A percentile compares a stretch with the other conserved stretches of the same genome.
These are phyloP conservation scores for Chlorella sorokiniana DNA, from an alignment of 139 green algal genomes.

Conservation along the genomic window DNA sequence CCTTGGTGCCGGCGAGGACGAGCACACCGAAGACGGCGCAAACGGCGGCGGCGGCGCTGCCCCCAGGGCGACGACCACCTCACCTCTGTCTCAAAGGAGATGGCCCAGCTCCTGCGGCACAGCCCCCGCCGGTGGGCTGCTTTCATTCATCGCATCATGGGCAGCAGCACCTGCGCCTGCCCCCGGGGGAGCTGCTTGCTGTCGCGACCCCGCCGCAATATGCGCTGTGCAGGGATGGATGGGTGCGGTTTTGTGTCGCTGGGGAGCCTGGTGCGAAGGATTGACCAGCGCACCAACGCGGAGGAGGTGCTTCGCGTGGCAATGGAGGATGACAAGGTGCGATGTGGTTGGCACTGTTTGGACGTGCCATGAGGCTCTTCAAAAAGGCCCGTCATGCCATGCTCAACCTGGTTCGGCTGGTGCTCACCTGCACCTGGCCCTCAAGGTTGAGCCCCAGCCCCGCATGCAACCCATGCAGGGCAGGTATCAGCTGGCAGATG, in stretches of 20 bases:
- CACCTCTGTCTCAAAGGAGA: neutral
- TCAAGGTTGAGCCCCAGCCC: too few species aligned
- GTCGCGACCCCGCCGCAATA: neutral
- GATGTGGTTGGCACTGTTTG: neutral
- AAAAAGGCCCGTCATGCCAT: too few species aligned
- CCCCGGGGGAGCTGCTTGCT: neutral
- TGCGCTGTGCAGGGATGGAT: neutral
- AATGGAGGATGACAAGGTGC: slow-evolving; percentile 4
- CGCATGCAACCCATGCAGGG: too few species aligned
- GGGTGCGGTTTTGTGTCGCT: slow-evolving; percentile 22
- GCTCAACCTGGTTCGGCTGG: neutral
- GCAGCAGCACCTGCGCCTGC: neutral
- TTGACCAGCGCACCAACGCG: neutral
- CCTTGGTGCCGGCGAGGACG: too few species aligned
- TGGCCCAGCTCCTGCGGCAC: slow-evolving; percentile 23
- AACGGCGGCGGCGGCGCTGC: too few species aligned
- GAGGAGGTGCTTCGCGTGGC: slow-evolving; percentile 2
- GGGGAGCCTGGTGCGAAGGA: neutral
- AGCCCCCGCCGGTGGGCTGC: neutral
- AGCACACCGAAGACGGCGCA: too few species aligned
- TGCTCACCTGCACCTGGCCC: neutral
- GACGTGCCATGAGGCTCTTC: neutral
- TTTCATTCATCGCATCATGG: neutral
- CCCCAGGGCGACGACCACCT: slow-evolving; percentile 5
- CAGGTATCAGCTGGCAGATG: slow-evolving; percentile 1